These are phyloP conservation scores for Paramarasmius palmivorus DNA, from an alignment of 1,284 basidiomycete species.

Conservation along the genomic window DNA sequence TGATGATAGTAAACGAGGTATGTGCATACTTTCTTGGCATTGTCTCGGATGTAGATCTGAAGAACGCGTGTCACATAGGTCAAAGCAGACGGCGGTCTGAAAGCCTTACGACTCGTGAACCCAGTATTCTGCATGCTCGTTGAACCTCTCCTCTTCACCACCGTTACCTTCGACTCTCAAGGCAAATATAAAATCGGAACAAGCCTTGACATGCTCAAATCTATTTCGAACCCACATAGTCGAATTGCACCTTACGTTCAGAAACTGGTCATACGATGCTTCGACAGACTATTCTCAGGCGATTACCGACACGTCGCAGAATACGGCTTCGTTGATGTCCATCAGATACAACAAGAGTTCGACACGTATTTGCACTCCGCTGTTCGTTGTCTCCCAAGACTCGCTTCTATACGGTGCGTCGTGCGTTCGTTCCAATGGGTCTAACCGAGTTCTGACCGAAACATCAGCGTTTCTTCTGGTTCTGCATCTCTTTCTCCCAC, in stretches of 20 bases:
- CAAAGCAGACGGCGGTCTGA: background rate
- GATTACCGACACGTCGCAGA: background rate
- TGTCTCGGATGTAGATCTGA: background rate
- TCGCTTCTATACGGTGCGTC: background rate
- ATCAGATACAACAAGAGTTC: background rate
- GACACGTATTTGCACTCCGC: background rate
- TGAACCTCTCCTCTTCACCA: background rate
- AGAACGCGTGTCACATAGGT: background rate
- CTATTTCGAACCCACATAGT: background rate
- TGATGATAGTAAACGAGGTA: background rate
- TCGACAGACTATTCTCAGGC: background rate
- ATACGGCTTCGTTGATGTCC: background rate
- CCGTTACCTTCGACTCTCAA: background rate
- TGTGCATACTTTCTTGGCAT: background rate
- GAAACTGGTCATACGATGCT: background rate
- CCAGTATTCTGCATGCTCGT: background rate
- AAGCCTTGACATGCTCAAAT: background rate
- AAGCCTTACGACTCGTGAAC: background rate
- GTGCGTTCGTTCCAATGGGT: background rate
- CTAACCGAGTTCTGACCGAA: background rate
- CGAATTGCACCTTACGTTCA: background rate
- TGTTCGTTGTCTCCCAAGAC: background rate
- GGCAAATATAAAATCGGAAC: background rate
- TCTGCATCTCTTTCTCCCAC: background rate
- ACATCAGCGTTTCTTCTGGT: background rate